A percentile compares a stretch with the other conserved stretches of the same genome.
Evolutionary conservation across 1,284 basidiomycete species (phyloP).

Genomic region (Sanghuangporus weigelae): DNA sequence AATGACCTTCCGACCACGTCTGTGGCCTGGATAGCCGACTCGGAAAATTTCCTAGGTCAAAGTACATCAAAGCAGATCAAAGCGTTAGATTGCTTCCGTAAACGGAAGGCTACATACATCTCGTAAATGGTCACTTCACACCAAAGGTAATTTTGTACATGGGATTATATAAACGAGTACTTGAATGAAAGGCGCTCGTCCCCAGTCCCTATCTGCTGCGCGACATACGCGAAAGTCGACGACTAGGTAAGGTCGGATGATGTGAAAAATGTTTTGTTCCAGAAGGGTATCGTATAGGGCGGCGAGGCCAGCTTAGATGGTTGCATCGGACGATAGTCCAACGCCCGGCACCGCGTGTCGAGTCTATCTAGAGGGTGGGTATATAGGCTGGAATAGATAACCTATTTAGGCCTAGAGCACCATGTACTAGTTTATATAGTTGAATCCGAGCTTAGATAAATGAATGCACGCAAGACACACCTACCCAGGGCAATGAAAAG

Average conservation of each 20-base stretch:
- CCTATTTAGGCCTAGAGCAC: too few relatives aligned
- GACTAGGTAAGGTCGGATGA: constrained; percentile 92
- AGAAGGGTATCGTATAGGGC: constrained; percentile 93
- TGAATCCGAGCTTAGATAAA: too few relatives aligned
- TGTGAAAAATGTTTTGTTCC: constrained; percentile 90
- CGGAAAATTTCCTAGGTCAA: constrained; percentile 49
- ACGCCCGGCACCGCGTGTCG: too few relatives aligned
- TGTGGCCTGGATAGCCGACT: constrained; percentile 82
- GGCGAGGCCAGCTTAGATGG: constrained; percentile 90
- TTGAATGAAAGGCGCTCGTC: constrained; percentile 63
- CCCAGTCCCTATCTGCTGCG: constrained; percentile 87
- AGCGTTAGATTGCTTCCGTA: not conserved
- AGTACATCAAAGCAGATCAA: not conserved
- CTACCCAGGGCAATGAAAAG: too few relatives aligned
- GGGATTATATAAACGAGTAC: constrained; percentile 89
- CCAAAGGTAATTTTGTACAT: constrained; percentile 27
- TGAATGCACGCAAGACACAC: too few relatives aligned
- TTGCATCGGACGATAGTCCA: constrained; percentile 89
- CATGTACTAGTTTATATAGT: too few relatives aligned
- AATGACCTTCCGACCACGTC: constrained; percentile 87
- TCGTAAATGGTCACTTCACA: constrained; percentile 47
- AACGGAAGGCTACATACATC: constrained; percentile 54
- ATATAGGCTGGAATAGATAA: too few relatives aligned
- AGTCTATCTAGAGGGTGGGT: too few relatives aligned
- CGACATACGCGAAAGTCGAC: constrained; percentile 89